Conservation (phyloP, 2,329 filamentous ascomycete species). For the Tetracladium maxilliforme region DNA sequence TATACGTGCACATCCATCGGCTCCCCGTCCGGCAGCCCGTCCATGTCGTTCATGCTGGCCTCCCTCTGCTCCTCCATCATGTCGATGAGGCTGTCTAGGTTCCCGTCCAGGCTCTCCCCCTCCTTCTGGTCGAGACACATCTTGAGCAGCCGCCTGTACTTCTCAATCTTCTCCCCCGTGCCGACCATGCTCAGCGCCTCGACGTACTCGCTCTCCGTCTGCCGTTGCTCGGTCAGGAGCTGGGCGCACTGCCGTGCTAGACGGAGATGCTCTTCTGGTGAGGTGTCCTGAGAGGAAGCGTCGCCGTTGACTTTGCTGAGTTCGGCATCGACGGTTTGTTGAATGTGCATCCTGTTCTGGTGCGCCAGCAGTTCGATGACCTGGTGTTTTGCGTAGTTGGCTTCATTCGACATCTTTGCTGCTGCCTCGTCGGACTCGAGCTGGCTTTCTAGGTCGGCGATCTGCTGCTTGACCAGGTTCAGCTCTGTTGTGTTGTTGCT, state of each 20-base stretch:
- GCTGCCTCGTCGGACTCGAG: conserved; percentile 6
- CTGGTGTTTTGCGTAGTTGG: conserved; percentile 36
- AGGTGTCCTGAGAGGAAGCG: conserved; percentile 2
- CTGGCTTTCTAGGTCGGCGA: conserved; percentile 29
- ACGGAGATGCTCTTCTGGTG: conserved; percentile 33
- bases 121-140: conserved; percentile 54
- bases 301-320: conserved; percentile 8
- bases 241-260: conserved; percentile 41
- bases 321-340: conserved; percentile 26
- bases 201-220: conserved; percentile 53
- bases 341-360: conserved; percentile 28
- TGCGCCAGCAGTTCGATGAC: conserved; percentile 24
- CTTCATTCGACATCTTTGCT: conserved; percentile 30
- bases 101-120: conserved; percentile 51
- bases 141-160: conserved; percentile 56
- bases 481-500: conserved; percentile 55
- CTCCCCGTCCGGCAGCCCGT: conserved; percentile 49
- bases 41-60: conserved; percentile 42
- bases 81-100: conserved; percentile 43
- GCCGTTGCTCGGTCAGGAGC: conserved; percentile 42
- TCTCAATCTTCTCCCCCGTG: conserved; percentile 57
- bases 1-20: neutral
- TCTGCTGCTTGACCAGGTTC: conserved; percentile 40
- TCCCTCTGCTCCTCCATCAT: conserved; percentile 57
- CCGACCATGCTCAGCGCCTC: conserved; percentile 54